Evolutionary conservation across 371 early-diverging fungal species (phyloP).

Genomic region (Mortierella sp.): DNA sequence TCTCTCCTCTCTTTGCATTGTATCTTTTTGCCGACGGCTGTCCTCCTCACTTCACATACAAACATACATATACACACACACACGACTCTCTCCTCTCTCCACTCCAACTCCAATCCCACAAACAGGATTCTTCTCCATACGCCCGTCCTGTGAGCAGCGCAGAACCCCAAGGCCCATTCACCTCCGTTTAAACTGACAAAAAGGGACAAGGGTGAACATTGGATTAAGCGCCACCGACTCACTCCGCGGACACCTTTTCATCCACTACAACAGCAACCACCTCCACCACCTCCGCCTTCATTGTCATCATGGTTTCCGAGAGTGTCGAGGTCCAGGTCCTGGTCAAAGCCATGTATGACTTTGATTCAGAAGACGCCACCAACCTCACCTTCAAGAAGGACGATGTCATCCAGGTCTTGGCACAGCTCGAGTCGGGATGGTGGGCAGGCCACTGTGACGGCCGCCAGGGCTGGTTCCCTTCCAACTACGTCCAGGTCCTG

Average conservation of each 20-base stretch:
- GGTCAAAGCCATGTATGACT: slow-evolving; percentile 83
- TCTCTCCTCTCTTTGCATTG: too few relatives aligned
- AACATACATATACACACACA: too few relatives aligned
- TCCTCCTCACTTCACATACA: too few relatives aligned
- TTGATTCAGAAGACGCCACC: slow-evolving; percentile 68
- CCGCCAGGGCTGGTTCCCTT: slow-evolving; percentile 85
- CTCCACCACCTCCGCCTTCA: neutral
- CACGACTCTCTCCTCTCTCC: too few relatives aligned
- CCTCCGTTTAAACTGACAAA: too few relatives aligned
- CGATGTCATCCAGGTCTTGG: slow-evolving; percentile 80
- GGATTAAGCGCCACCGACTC: neutral
- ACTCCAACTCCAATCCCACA: too few relatives aligned
- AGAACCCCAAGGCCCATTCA: too few relatives aligned
- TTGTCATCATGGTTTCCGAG: slow-evolving; percentile 16
- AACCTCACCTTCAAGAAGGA: slow-evolving; percentile 76
- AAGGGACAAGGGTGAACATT: neutral
- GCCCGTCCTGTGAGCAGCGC: too few relatives aligned
- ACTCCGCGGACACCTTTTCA: neutral
- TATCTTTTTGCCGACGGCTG: too few relatives aligned
- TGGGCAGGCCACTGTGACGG: slow-evolving; percentile 81
- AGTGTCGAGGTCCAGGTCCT: slow-evolving; percentile 33
- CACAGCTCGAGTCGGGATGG: slow-evolving; percentile 87
- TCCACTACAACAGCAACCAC: neutral
- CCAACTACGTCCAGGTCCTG: slow-evolving; percentile 47
- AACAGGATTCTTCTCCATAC: too few relatives aligned